Evolutionary conservation across 2,329 filamentous ascomycete genomes (phyloP).

Genomic region (Cadophora sp.): DNA sequence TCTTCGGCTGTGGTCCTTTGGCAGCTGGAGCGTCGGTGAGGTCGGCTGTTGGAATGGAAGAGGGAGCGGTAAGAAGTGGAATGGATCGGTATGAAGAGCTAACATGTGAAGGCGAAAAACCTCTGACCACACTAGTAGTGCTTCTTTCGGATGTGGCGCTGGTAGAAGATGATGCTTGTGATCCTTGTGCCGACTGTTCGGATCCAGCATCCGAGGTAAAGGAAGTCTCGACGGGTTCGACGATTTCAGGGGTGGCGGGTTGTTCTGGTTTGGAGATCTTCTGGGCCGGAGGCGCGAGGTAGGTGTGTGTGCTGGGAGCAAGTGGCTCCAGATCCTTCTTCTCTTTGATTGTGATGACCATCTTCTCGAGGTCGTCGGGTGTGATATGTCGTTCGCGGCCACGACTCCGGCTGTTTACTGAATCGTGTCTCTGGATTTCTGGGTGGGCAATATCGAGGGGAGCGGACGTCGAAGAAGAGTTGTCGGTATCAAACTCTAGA

Average conservation of each 20-base stretch:
- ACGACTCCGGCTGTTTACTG: constrained; percentile 72
- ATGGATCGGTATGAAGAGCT: constrained; percentile 69
- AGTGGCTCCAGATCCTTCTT: constrained; percentile 72
- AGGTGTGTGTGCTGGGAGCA: constrained; percentile 46
- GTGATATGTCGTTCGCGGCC: constrained; percentile 87
- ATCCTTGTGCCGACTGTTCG: constrained; percentile 38
- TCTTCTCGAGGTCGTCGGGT: constrained; percentile 90
- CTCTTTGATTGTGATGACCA: constrained; percentile 90
- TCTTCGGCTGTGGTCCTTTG: constrained; percentile 66
- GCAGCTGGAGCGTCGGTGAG: constrained; percentile 55
- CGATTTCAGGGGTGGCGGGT: constrained; percentile 60
- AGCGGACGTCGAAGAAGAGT: constrained; percentile 54
- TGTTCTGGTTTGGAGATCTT: constrained; percentile 43
- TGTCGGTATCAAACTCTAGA: constrained; percentile 56
- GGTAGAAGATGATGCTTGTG: constrained; percentile 48
- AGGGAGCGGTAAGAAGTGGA: constrained; percentile 44
- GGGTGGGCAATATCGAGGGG: constrained; percentile 68
- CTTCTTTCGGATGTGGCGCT: constrained; percentile 45
- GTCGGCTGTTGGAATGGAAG: constrained; percentile 57
- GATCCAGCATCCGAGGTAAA: constrained; percentile 41
- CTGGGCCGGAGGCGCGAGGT: constrained; percentile 53
- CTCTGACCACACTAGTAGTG: constrained; percentile 74
- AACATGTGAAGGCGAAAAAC: constrained; percentile 80
- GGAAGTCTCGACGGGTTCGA: constrained; percentile 49
- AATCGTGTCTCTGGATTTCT: constrained; percentile 74